Evolutionary conservation across 768 basidiomycete species (phyloP).

Genomic region (Hydnomerulius pinastri): DNA sequence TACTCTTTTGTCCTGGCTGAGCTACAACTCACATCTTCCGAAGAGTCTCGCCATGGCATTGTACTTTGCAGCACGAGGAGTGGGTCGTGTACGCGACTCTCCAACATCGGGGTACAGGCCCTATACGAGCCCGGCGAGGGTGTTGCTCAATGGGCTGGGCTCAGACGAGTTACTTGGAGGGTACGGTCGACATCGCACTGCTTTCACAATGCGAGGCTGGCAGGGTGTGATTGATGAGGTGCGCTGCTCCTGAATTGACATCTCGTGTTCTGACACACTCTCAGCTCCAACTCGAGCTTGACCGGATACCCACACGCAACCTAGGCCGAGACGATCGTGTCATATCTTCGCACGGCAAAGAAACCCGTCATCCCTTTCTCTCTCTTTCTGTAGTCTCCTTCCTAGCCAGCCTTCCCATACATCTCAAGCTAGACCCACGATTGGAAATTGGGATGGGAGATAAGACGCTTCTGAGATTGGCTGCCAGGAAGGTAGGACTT

Average conservation of each 20-base stretch:
- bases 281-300: conserved; percentile 87
- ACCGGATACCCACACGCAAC: conserved; percentile 86
- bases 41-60: conserved; percentile 91
- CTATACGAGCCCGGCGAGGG: conserved; percentile 77
- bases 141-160: conserved; percentile 88
- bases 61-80: conserved; percentile 88
- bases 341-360: conserved; percentile 88
- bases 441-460: conserved; percentile 81
- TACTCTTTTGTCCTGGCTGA: neutral
- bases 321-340: conserved; percentile 94
- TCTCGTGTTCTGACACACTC: neutral
- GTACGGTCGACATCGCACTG: conserved; percentile 85
- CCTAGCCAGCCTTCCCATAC: conserved; percentile 76
- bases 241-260: conserved; percentile 5
- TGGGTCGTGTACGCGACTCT: conserved; percentile 53
- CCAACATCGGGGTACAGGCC: conserved; percentile 35
- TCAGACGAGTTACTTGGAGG: conserved; percentile 96
- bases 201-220: conserved; percentile 72
- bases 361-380: conserved; percentile 89
- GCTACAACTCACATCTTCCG: conserved; percentile 3
- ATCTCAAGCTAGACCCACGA: conserved; percentile 80
- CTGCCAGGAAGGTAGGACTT: conserved; percentile 73
- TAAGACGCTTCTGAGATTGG: conserved; percentile 80
- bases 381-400: conserved; percentile 78
- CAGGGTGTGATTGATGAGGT: conserved; percentile 80